A percentile compares a stretch with the other conserved stretches of the same genome.
Evolutionary conservation across 768 basidiomycete genomes (phyloP).

Genomic region (Ephemerocybe angulata): DNA sequence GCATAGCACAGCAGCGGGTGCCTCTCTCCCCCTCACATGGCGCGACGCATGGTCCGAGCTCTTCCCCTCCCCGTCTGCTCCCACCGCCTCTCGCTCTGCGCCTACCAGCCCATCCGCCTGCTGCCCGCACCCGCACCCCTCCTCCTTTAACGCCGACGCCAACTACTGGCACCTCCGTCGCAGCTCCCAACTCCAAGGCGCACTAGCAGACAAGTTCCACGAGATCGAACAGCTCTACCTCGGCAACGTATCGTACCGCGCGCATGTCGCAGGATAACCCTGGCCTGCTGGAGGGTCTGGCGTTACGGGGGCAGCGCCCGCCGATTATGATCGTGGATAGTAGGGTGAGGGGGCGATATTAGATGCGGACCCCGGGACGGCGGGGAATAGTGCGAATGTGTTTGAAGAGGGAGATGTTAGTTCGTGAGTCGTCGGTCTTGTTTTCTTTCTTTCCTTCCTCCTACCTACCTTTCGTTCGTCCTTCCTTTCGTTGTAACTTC

Average conservation of each 20-base stretch:
- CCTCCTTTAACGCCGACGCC: background rate
- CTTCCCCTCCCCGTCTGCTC: background rate
- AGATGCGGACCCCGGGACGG: constrained; percentile 25
- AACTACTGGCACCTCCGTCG: background rate
- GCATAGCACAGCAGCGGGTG: background rate
- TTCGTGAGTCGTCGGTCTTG: constrained; percentile 18
- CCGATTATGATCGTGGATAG: constrained; percentile 33
- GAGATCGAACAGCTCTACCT: constrained; percentile 14
- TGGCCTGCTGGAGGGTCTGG: constrained; percentile 13
- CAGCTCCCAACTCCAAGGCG: constrained; percentile 3
- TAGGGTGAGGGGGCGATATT: constrained; percentile 30
- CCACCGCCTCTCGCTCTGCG: background rate
- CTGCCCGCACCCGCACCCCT: background rate
- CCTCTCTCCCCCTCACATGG: no score
- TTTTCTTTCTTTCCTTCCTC: background rate
- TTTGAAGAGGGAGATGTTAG: constrained; percentile 27
- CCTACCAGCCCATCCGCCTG: background rate
- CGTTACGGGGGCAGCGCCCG: constrained; percentile 19
- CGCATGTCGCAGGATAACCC: constrained; percentile 7
- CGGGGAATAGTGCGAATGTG: constrained; percentile 30
- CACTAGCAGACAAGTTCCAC: constrained; percentile 12
- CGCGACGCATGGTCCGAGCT: no score
- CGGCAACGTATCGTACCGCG: constrained; percentile 11
- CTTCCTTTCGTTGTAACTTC: background rate
- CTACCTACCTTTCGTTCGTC: no score